These are phyloP conservation scores for Candida golubevii DNA, from an alignment of 805 yeast genomes.

Conservation along the genomic window DNA sequence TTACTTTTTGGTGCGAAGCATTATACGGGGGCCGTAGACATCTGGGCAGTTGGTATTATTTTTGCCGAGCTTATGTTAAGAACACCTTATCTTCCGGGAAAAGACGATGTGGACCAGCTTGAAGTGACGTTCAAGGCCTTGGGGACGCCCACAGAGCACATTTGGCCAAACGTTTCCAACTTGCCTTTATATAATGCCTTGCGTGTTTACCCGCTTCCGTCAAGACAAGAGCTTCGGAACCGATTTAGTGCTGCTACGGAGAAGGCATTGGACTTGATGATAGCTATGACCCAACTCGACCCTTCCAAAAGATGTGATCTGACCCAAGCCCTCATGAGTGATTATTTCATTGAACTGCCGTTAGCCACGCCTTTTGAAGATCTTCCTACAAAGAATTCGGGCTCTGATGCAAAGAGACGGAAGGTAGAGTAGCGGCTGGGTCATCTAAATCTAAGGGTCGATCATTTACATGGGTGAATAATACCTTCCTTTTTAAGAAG, in stretches of 20 bases:
- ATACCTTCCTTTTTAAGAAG: too few species aligned
- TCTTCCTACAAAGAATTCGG: constrained; percentile 48
- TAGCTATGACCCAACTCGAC: constrained; percentile 67
- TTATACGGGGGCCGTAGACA: constrained; percentile 42
- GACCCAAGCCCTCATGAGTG: constrained; percentile 57
- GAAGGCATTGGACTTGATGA: constrained; percentile 70
- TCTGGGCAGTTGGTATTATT: constrained; percentile 52
- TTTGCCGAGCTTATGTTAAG: constrained; percentile 95
- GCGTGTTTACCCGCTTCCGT: constrained; percentile 77
- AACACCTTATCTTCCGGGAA: constrained; percentile 92
- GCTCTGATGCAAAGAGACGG: constrained; percentile 16
- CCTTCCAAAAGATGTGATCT: constrained; percentile 72
- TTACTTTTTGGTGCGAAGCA: constrained; percentile 42
- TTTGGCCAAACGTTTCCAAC: constrained; percentile 85
- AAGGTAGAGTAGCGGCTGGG: constrained; percentile 10
- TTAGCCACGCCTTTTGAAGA: constrained; percentile 64
- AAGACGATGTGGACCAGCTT: constrained; percentile 82
- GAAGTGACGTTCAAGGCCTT: constrained; percentile 92
- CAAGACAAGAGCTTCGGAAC: constrained; percentile 71
- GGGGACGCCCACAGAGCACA: constrained; percentile 91
- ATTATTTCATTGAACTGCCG: constrained; percentile 71
- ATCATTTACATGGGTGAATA: too few species aligned
- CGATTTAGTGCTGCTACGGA: constrained; percentile 91
- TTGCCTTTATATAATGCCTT: constrained; percentile 74
- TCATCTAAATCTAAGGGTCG: constrained; percentile 13